Conservation (phyloP, 2,329 filamentous ascomycete genomes). For the Aspergillus vadensis region DNA sequence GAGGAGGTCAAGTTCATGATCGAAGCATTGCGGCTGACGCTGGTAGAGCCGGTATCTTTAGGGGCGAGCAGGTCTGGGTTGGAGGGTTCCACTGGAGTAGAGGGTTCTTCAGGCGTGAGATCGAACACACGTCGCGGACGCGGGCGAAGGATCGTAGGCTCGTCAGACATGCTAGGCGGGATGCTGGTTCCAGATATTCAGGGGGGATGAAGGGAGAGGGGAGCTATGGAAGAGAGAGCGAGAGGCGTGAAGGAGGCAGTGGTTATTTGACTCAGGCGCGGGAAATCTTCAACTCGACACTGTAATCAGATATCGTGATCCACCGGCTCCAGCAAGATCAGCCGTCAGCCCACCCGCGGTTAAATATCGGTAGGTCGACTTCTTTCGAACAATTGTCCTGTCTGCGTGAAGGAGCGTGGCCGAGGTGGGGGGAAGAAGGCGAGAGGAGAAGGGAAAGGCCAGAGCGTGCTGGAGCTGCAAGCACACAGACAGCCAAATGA, state of each 20-base stretch:
- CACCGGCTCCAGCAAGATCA: not conserved
- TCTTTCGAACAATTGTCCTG: conserved; percentile 1
- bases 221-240: not conserved
- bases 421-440: not conserved
- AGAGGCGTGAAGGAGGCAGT: not conserved
- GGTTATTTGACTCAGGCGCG: not conserved
- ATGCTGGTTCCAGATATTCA: not conserved
- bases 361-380: not conserved
- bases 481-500: conserved; percentile 12
- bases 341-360: conserved; percentile 1
- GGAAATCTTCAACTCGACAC: not conserved
- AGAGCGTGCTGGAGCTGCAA: conserved; percentile 7
- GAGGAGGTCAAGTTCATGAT: conserved; percentile 84
- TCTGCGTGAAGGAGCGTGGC: not conserved
- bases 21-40: conserved; percentile 70
- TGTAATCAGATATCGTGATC: not conserved
- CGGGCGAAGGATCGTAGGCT: conserved; percentile 65
- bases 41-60: conserved; percentile 41
- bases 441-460: conserved; percentile 4
- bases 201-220: not conserved
- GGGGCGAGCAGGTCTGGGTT: conserved; percentile 39
- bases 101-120: conserved; percentile 50
- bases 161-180: conserved; percentile 34
- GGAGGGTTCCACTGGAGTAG: conserved; percentile 42
- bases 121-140: conserved; percentile 73